Percentiles rank a stretch among this genome's conserved stretches.
These are phyloP conservation scores for Pseudohyphozyma bogoriensis DNA, from an alignment of 768 basidiomycete genomes.

Conservation along the genomic window DNA sequence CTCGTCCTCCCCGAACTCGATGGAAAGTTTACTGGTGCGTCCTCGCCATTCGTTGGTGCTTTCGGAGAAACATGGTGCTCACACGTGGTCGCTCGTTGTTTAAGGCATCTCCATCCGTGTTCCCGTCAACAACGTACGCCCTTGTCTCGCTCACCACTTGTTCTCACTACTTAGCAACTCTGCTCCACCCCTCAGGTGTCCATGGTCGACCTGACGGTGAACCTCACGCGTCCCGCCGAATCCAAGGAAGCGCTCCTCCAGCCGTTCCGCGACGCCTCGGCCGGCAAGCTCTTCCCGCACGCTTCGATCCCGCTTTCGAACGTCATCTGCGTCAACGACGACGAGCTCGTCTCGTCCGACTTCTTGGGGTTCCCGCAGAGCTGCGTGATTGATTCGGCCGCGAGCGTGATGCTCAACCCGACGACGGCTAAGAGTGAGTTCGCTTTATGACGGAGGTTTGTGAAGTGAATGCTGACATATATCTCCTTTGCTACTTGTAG, in stretches of 20 bases:
- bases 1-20: constrained; percentile 39
- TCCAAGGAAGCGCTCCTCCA: constrained; percentile 35
- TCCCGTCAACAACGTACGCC: constrained; percentile 37
- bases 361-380: constrained; percentile 34
- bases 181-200: too few relatives aligned
- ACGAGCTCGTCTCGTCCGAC: constrained; percentile 39
- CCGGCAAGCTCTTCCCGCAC: background rate
- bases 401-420: constrained; percentile 35
- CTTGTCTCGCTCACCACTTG: background rate
- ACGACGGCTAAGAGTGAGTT: constrained; percentile 34
- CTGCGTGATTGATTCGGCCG: constrained; percentile 36
- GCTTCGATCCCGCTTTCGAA: constrained; percentile 17
- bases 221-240: constrained; percentile 32
- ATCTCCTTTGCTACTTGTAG: too few relatives aligned
- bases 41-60: too few relatives aligned
- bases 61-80: too few relatives aligned
- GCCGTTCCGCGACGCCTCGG: constrained; percentile 34
- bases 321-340: constrained; percentile 37
- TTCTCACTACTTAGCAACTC: too few relatives aligned
- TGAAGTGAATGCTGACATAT: background rate
- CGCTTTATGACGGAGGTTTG: background rate
- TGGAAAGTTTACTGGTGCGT: constrained; percentile 37
- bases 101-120: constrained; percentile 39
- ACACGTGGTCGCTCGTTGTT: background rate
- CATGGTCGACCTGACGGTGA: constrained; percentile 39